Evolutionary conservation across 805 yeast genomes (phyloP), one percentile per base, ranked within the genome.

Genomic region (Myxozyma udenii): DNA sequence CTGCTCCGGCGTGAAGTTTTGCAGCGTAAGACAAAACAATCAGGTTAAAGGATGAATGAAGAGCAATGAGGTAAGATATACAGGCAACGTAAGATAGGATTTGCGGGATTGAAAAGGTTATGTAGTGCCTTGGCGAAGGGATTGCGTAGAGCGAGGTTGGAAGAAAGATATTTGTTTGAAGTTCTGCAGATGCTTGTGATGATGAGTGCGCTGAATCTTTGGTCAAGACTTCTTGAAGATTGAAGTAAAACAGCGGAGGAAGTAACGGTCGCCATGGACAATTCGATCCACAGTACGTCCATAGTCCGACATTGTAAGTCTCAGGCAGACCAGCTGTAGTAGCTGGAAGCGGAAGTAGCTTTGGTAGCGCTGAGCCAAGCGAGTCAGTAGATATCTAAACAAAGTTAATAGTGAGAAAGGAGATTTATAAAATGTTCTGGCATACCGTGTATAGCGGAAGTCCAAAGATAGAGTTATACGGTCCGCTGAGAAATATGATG

Each of bases 301-400:
- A 54, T 16, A 54, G 32, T 3, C 58, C 58, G 46, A 51, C 53
- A 16, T 26, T 33, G 46, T 54, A 54, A 7, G 38, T 36, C n/a
- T 54, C 58, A 12, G 58, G 58, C 3, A 54, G 46, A 22, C 58
- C 58, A 33, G 47, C 58, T 14, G 44, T 12, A 2, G 52, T 28
- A 3, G 56, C 52, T 6, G 50, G 23, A 4, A 32, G 18, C 3
- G 58, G 58, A 7, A 52, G 24, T 1, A 54, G 45, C 14, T 18
- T 36, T 11, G 58, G 58, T 1, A 54, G 40, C 12, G 56, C 55
- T 4, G 50, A 30, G 5, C 58, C 58, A 3, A 54, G 44, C 3
- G 46, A 41, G n/a, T 51, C 58, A 2, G 48, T 46, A 6, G 49
- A 41, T 14, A 54, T 47, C 54, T 50, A 24, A 7, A 21, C 16